These are phyloP conservation scores for Phialophora expanda DNA, from an alignment of 2,329 filamentous ascomycete species.

Conservation along the genomic window DNA sequence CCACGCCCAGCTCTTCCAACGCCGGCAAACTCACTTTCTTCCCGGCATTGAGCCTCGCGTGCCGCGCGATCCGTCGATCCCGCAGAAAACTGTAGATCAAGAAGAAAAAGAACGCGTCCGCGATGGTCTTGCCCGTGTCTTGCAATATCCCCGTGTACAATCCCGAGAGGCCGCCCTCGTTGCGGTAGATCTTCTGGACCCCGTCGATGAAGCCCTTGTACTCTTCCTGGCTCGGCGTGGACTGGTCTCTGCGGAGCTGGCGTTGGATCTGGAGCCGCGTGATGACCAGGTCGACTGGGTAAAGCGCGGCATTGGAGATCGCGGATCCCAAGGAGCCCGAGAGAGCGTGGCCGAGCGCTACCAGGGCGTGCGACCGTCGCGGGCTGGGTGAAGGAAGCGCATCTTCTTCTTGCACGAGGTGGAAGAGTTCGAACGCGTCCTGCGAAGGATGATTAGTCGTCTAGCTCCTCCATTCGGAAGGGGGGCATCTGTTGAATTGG, in stretches of 20 bases:
- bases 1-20: conserved; percentile 74
- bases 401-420: conserved; percentile 46
- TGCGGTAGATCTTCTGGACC: conserved; percentile 69
- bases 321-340: conserved; percentile 80
- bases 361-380: conserved; percentile 57
- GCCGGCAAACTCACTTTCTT: conserved; percentile 58
- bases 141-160: conserved; percentile 71
- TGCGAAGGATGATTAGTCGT: conserved; percentile 29
- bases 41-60: conserved; percentile 42
- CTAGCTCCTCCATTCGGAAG: not conserved
- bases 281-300: conserved; percentile 81
- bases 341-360: conserved; percentile 79
- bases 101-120: conserved; percentile 86
- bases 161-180: conserved; percentile 71
- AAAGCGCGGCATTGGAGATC: conserved; percentile 76
- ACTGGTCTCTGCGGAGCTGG: conserved; percentile 53
- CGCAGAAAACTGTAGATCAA: conserved; percentile 71
- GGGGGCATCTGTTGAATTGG: not conserved
- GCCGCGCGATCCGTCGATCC: conserved; percentile 48
- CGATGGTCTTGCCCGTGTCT: conserved; percentile 69
- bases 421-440: conserved; percentile 54
- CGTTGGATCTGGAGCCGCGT: conserved; percentile 81
- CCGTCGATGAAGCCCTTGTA: conserved; percentile 73
- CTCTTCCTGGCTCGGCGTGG: conserved; percentile 49
- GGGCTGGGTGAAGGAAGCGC: conserved; percentile 38